phyloP scores from a whole-genome alignment of 2,329 filamentous ascomycete species.

The Alternaria sp. region DNA sequence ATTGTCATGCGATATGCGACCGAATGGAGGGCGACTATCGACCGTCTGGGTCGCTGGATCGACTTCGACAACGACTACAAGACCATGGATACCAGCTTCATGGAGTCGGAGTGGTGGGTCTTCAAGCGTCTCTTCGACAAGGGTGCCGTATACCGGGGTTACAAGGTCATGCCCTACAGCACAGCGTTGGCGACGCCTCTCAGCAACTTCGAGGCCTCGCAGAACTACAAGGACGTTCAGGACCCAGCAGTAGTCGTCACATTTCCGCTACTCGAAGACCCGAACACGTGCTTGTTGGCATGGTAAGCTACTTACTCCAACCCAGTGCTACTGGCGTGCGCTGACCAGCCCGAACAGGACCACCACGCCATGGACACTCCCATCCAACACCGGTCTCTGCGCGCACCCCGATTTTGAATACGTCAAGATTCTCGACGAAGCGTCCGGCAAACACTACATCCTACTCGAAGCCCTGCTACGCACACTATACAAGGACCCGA shows the following conservation, averaged over 20 bases:
- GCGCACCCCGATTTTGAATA: constrained; percentile 86
- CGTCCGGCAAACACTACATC: constrained; percentile 82
- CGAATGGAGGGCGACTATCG: constrained; percentile 89
- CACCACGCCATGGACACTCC: constrained; percentile 86
- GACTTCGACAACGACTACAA: constrained; percentile 99
- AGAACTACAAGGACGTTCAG: constrained; percentile 92
- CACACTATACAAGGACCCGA: constrained; percentile 91
- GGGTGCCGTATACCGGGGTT: constrained; percentile 85
- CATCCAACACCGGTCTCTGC: constrained; percentile 78
- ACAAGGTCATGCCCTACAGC: constrained; percentile 94
- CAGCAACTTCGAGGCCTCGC: constrained; percentile 91
- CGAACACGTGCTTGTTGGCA: constrained; percentile 76
- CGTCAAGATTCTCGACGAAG: constrained; percentile 83
- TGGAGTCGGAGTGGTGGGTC: constrained; percentile 97
- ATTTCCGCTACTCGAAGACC: constrained; percentile 81
- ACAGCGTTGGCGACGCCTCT: constrained; percentile 87
- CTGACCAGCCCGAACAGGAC: constrained; percentile 55
- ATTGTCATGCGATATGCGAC: constrained; percentile 91
- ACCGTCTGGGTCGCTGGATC: constrained; percentile 91
- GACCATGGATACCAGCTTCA: constrained; percentile 94
- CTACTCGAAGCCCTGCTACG: constrained; percentile 80
- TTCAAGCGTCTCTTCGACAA: constrained; percentile 94
- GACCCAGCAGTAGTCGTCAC: constrained; percentile 89
- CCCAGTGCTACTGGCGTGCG: not conserved
- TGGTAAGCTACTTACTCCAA: constrained; percentile 57